These are phyloP conservation scores for Plasmodium falciparum DNA, from an alignment of 169 alveolate genomes.

Conservation along the genomic window DNA sequence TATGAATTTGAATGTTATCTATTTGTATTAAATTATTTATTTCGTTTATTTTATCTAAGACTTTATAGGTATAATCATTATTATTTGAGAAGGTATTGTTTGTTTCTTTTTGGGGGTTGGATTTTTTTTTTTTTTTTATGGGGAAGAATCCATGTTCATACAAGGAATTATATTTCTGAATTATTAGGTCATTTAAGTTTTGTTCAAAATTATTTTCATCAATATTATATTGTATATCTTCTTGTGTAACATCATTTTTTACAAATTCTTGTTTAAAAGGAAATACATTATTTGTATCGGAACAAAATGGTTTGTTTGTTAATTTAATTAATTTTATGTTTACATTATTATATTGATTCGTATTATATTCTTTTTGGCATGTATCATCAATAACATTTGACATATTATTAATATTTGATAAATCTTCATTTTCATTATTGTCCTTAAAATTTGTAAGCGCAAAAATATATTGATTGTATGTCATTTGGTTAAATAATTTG, in stretches of 20 bases:
- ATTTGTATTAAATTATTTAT: slow-evolving; percentile 45
- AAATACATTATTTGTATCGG: no score
- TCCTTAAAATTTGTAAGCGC: background rate
- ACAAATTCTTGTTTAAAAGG: no score
- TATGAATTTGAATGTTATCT: slow-evolving; percentile 38
- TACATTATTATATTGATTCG: no score
- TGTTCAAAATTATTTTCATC: slow-evolving; percentile 16
- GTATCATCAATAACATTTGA: no score
- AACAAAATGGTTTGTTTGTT: no score
- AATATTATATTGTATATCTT: background rate
- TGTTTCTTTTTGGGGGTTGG: background rate
- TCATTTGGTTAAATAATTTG: slow-evolving; percentile 17
- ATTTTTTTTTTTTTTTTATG: background rate
- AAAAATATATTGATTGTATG: slow-evolving; percentile 61
- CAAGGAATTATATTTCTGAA: slow-evolving; percentile 17
- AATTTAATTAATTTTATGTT: no score
- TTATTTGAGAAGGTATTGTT: background rate
- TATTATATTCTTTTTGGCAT: no score
- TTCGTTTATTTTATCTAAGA: slow-evolving; percentile 19
- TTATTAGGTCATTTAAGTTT: slow-evolving; percentile 27
- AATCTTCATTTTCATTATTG: background rate
- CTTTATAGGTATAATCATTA: slow-evolving; percentile 5
- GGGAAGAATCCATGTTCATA: slow-evolving; percentile 14
- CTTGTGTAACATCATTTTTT: no score
- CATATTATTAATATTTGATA: no score